Conservation (phyloP, 129 eudicot species). For the Saposhnikovia divaricata region DNA sequence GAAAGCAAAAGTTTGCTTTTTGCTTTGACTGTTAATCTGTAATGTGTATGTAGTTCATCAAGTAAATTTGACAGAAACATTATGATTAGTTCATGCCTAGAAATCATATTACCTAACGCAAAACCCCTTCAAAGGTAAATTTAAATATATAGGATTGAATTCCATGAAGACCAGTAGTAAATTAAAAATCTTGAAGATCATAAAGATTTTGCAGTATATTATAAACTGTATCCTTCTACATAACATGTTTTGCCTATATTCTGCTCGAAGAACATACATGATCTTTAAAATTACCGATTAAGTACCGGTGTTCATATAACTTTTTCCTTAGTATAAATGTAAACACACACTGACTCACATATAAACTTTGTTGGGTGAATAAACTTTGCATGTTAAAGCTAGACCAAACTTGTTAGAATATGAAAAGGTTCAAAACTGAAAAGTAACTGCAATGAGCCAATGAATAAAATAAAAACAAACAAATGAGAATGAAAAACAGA, state of each 20-base stretch:
- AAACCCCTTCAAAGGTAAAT: not conserved
- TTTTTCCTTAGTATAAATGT: too few relatives aligned
- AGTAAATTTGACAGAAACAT: not conserved
- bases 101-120: not conserved
- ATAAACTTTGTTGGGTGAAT: not conserved
- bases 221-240: too few relatives aligned
- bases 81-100: not conserved
- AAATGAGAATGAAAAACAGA: not conserved
- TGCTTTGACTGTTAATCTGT: constrained; percentile 5
- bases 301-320: too few relatives aligned
- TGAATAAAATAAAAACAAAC: not conserved
- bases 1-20: not conserved
- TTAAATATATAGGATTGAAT: too few relatives aligned
- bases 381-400: not conserved
- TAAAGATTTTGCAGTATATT: too few relatives aligned
- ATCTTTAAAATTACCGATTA: too few relatives aligned
- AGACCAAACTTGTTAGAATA: not conserved
- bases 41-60: not conserved
- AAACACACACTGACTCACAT: not conserved
- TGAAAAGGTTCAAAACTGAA: not conserved
- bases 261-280: too few relatives aligned
- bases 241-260: too few relatives aligned
- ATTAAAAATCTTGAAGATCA: too few relatives aligned
- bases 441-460: not conserved
- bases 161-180: too few relatives aligned